Evolutionary conservation across 495 filamentous ascomycete genomes (phyloP).

Genomic region (Penicillium chermesinum): DNA sequence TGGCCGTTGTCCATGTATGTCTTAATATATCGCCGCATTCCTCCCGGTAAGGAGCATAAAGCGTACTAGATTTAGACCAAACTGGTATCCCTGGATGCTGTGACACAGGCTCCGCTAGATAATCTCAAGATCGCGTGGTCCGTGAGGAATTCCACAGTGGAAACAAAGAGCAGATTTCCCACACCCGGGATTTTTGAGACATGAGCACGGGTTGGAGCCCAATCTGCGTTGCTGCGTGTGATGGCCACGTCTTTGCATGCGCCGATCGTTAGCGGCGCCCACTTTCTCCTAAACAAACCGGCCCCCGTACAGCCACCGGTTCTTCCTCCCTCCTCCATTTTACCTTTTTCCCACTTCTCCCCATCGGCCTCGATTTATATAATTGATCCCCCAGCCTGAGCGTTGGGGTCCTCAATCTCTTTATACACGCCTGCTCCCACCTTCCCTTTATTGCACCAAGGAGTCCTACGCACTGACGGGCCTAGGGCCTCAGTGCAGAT

Average conservation of each 20-base stretch:
- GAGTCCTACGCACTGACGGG: slow-evolving; percentile 32
- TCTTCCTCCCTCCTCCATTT: neutral
- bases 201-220: neutral
- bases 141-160: slow-evolving; percentile 11
- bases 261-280: slow-evolving; percentile 31
- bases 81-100: slow-evolving; percentile 16
- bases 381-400: neutral
- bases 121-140: slow-evolving; percentile 15
- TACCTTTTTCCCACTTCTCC: neutral
- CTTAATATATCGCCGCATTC: neutral
- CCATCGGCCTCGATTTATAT: neutral
- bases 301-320: slow-evolving; percentile 11
- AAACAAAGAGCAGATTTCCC: slow-evolving; percentile 1
- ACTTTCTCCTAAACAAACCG: slow-evolving; percentile 24
- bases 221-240: slow-evolving; percentile 18
- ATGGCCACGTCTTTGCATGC: slow-evolving; percentile 26
- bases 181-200: neutral
- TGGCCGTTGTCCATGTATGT: too few species aligned
- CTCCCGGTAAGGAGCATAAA: neutral
- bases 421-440: neutral
- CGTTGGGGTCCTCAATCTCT: neutral
- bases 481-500: slow-evolving; percentile 36
- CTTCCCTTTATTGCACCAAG: slow-evolving; percentile 1
- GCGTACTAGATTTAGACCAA: slow-evolving; percentile 1
- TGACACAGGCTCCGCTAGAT: slow-evolving; percentile 7